These are phyloP conservation scores for Debaryomyces subglobosus DNA, from an alignment of 1,139 yeast species.

Conservation along the genomic window DNA sequence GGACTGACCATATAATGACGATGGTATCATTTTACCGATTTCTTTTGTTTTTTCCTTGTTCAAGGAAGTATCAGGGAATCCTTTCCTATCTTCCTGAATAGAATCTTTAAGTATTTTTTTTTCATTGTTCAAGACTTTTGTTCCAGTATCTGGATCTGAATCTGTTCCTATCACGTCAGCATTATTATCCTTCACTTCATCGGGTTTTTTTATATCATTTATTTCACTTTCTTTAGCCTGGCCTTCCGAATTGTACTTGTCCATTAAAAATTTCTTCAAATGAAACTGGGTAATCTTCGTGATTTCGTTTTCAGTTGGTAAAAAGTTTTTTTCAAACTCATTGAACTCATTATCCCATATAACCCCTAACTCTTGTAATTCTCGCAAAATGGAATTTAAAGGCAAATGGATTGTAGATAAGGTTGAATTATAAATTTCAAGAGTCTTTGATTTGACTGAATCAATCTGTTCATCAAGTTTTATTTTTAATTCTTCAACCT, in stretches of 20 bases:
- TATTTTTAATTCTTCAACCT: conserved; percentile 59
- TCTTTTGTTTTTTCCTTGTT: conserved; percentile 20
- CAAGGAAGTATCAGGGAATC: conserved; percentile 9
- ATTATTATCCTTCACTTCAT: conserved; percentile 6
- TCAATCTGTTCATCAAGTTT: conserved; percentile 56
- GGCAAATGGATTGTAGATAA: conserved; percentile 68
- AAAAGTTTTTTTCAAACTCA: conserved; percentile 75
- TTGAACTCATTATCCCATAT: conserved; percentile 86
- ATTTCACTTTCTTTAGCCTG: conserved; percentile 21
- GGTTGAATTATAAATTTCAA: conserved; percentile 57
- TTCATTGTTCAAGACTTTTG: not conserved
- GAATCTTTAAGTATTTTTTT: conserved; percentile 10
- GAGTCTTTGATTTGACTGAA: conserved; percentile 48
- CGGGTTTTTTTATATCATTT: conserved; percentile 10
- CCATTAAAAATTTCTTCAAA: conserved; percentile 71
- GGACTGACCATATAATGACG: conserved; percentile 25
- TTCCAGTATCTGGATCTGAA: not conserved
- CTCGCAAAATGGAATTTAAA: conserved; percentile 69
- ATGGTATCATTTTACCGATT: conserved; percentile 28
- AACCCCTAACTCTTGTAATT: conserved; percentile 80
- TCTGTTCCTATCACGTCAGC: not conserved
- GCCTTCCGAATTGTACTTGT: conserved; percentile 40
- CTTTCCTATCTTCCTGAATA: conserved; percentile 7
- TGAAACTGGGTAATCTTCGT: conserved; percentile 90
- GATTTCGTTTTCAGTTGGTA: conserved; percentile 94